Conservation (phyloP, 768 basidiomycete species). For the Kwoniella dendrophila region DNA sequence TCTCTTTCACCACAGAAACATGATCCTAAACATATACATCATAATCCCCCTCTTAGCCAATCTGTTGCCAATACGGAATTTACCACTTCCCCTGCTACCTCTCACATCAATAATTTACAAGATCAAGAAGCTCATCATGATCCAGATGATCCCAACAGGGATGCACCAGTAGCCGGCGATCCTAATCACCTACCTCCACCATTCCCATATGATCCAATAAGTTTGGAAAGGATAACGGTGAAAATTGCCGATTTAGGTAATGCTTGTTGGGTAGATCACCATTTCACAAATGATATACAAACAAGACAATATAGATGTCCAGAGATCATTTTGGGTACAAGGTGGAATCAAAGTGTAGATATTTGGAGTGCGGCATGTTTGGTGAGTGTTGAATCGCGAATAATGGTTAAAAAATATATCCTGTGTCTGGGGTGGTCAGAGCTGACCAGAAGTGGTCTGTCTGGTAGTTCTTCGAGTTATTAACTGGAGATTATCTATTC, state of each 20-base stretch:
- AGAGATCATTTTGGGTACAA: slow-evolving; percentile 93
- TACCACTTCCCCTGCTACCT: slow-evolving; percentile 43
- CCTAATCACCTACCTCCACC: slow-evolving; percentile 58
- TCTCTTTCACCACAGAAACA: slow-evolving; percentile 37
- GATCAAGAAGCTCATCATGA: slow-evolving; percentile 48
- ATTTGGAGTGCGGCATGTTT: slow-evolving; percentile 96
- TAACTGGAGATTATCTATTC: slow-evolving; percentile 97
- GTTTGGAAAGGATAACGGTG: slow-evolving; percentile 71
- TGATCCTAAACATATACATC: slow-evolving; percentile 1
- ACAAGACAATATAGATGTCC: slow-evolving; percentile 97
- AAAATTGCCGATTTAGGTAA: slow-evolving; percentile 99
- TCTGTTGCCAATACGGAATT: slow-evolving; percentile 26
- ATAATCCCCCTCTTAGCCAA: slow-evolving; percentile 8
- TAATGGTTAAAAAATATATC: not conserved
- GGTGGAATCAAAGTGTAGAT: slow-evolving; percentile 94
- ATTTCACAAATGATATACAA: slow-evolving; percentile 98
- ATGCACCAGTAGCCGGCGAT: slow-evolving; percentile 57
- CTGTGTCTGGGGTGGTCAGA: not conserved
- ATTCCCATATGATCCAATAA: slow-evolving; percentile 53
- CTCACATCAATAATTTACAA: slow-evolving; percentile 50
- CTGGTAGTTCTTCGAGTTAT: slow-evolving; percentile 82
- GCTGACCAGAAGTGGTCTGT: not conserved
- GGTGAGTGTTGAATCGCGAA: slow-evolving; percentile 60
- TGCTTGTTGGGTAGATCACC: slow-evolving; percentile 84
- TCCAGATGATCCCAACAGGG: slow-evolving; percentile 32